Evolutionary conservation across 805 yeast species (phyloP), one percentile per base, ranked within the genome.

Genomic region (Yamadazyma scolyti): DNA sequence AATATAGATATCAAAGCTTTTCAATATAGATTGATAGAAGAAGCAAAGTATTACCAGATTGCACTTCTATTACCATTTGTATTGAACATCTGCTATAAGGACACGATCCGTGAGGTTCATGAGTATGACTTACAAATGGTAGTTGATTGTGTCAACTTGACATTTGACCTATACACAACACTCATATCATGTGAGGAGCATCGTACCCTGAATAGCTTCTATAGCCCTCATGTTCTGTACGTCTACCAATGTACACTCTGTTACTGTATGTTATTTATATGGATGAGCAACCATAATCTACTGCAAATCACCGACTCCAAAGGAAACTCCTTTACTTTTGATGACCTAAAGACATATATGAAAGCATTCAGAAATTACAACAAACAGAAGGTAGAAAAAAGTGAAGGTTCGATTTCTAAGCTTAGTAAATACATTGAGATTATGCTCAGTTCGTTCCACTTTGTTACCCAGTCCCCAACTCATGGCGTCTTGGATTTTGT

Each of bases 281-380:
- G 33, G 33, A 4, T 30, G 13, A 19, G 11, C 5, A 12, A 4
- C 3, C 9, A 9, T 3, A 13, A n/a, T 7, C 8, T 6, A 9
- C 12, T 8, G 8, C 4, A 20, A 7, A 13, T 9, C 13, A 7
- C 8, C 11, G n/a, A 16, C 9, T 10, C 13, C 12, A 12, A 9
- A 7, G 27, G 27, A 9, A 25, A 6, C 6, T 25, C 10, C 7
- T 6, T 25, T 6, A 7, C 10, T 11, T 13, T 25, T 6, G 27
- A 25, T 6, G 24, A 18, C 11, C 17, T 30, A 11, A 23, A 19
- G n/a, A 13, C 11, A 5, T 6, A 23, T 13, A 30, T 30, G 33
- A 30, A 9, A 18, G n/a, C n/a, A 14, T 19, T 30, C 12, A 23
- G 28, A 23, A n/a, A 16, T n/a, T 30, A 30, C 17, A 30, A 30